These are phyloP conservation scores for Suhomyces bolitotheri DNA, from an alignment of 1,139 yeast genomes.

Conservation along the genomic window DNA sequence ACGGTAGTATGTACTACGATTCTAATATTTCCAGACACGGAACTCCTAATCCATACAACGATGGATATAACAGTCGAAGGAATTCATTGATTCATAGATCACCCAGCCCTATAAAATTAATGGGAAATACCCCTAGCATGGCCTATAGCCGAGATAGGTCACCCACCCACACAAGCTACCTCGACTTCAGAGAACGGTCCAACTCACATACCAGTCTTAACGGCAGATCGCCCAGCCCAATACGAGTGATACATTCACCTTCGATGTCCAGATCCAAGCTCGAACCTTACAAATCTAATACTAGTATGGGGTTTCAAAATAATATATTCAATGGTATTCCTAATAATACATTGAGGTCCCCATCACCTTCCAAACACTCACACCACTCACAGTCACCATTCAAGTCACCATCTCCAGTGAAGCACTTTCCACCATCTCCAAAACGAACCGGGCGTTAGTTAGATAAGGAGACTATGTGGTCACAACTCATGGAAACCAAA, in stretches of 20 bases:
- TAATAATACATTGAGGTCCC: constrained; percentile 11
- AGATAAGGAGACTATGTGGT: constrained; percentile 5
- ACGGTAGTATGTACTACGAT: constrained; percentile 2
- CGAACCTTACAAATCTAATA: constrained; percentile 5
- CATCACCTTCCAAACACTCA: constrained; percentile 14
- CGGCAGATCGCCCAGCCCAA: constrained; percentile 12
- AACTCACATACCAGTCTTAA: constrained; percentile 6
- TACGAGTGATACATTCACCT: constrained; percentile 9
- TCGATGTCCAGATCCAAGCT: constrained; percentile 6
- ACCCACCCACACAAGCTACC: neutral
- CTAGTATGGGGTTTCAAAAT: constrained; percentile 4
- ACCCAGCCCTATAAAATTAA: constrained; percentile 15
- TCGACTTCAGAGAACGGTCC: constrained; percentile 5
- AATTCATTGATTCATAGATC: constrained; percentile 12
- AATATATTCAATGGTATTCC: constrained; percentile 5
- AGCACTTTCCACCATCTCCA: constrained; percentile 12
- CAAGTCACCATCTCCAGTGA: constrained; percentile 15
- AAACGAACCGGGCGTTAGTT: constrained; percentile 9
- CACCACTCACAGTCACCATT: constrained; percentile 11
- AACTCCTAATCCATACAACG: constrained; percentile 1
- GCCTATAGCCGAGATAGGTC: constrained; percentile 6
- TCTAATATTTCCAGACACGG: constrained; percentile 2
- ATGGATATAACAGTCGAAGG: constrained; percentile 1
- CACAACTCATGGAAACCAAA: constrained; percentile 50
- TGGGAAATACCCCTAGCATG: constrained; percentile 6